Conservation (phyloP, 495 filamentous ascomycete genomes). For the Xylaria scruposa region DNA sequence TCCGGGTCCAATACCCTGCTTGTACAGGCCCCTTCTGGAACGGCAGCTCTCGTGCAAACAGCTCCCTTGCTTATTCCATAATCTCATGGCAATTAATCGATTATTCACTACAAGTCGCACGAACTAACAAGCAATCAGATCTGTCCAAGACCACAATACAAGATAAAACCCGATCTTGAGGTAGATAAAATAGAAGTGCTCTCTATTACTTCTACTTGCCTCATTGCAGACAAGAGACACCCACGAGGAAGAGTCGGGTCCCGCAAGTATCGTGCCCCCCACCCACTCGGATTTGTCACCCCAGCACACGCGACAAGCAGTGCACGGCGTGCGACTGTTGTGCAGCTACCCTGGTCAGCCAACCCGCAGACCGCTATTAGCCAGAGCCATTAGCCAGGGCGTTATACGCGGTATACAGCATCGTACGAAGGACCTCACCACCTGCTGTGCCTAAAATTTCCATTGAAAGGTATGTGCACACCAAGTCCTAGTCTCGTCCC, state of each 20-base stretch:
- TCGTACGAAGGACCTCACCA: conserved; percentile 7
- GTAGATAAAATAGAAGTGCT: neutral
- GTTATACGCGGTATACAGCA: conserved; percentile 7
- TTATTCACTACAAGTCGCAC: conserved; percentile 8
- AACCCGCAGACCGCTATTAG: conserved; percentile 27
- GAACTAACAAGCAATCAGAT: conserved; percentile 25
- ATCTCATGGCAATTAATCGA: conserved; percentile 12
- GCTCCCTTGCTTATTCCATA: neutral
- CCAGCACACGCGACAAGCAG: conserved; percentile 27
- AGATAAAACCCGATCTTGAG: no score
- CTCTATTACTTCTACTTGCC: neutral
- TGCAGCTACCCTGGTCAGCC: conserved; percentile 10
- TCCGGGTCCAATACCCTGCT: conserved; percentile 20
- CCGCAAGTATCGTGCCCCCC: conserved; percentile 14
- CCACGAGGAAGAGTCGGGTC: conserved; percentile 25
- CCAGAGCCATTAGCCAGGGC: conserved; percentile 7
- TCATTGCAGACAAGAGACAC: neutral
- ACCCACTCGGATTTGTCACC: conserved; percentile 29
- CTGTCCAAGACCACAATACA: neutral
- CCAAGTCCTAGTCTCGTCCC: conserved; percentile 3
- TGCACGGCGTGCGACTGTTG: conserved; percentile 27
- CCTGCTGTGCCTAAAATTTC: conserved; percentile 9
- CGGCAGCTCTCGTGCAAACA: conserved; percentile 4
- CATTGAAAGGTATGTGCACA: neutral
- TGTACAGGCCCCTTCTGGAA: conserved; percentile 6